A percentile compares a stretch with the other conserved stretches of the same genome.
phyloP scores from a whole-genome alignment of 805 yeast species.

The Kodamaea leandrae region DNA sequence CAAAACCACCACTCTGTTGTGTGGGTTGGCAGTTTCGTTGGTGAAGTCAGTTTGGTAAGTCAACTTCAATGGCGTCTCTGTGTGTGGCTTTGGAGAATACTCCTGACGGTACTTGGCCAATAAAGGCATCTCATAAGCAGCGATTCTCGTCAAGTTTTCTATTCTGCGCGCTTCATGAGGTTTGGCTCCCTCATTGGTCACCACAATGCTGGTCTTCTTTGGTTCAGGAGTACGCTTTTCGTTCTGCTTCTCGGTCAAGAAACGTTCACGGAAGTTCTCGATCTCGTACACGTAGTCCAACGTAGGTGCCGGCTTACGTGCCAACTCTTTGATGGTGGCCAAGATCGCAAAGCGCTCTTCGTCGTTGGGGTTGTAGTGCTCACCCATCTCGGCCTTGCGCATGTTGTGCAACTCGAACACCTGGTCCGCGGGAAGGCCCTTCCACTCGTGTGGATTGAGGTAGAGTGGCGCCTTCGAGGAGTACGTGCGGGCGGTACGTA shows the following conservation, averaged over 20 bases:
- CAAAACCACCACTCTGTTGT: constrained; percentile 65
- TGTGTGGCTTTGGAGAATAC: constrained; percentile 49
- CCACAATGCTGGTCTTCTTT: constrained; percentile 34
- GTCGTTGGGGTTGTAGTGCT: constrained; percentile 53
- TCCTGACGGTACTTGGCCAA: constrained; percentile 71
- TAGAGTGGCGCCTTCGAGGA: constrained; percentile 32
- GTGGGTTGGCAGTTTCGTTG: constrained; percentile 67
- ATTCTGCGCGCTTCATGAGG: constrained; percentile 60
- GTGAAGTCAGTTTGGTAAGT: constrained; percentile 65
- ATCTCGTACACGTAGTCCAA: constrained; percentile 41
- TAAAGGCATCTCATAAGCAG: constrained; percentile 90
- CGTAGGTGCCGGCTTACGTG: constrained; percentile 26
- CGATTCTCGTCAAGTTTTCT: constrained; percentile 73
- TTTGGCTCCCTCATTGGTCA: constrained; percentile 33
- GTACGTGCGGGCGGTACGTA: constrained; percentile 11
- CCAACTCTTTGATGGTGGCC: constrained; percentile 36
- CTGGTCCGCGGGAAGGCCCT: constrained; percentile 60
- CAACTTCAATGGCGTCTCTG: constrained; percentile 56
- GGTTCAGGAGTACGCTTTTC: constrained; percentile 37
- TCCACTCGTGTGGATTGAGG: constrained; percentile 68
- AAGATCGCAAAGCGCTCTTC: constrained; percentile 64
- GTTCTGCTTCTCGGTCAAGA: constrained; percentile 41
- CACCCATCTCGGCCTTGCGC: constrained; percentile 55
- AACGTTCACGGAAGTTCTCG: constrained; percentile 41
- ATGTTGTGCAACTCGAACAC: constrained; percentile 60